Base-by-base conservation (phyloP, 768 basidiomycete species). In the Mycena kentingensis region DNA sequence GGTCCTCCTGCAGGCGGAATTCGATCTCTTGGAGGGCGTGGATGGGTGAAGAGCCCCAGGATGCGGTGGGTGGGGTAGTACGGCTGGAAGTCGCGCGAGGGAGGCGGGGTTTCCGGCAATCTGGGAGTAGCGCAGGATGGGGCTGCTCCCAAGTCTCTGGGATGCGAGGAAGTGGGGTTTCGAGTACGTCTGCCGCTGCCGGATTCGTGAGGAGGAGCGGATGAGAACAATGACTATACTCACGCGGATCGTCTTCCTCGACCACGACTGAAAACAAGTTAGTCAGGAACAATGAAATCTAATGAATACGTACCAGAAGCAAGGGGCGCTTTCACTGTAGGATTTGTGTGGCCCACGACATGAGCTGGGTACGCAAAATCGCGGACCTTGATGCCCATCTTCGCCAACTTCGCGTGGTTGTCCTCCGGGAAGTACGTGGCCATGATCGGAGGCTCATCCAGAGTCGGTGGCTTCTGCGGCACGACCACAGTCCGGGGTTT, bases 301-400 rank as follows among this genome's bases (percentile, higher is more conserved):
- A 42, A 19, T 4, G 3, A n/a, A 19, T 7, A 45, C 53, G 13
- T 49, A 59, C 57, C 21, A 2, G 45, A 2, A 25, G 38, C 35
- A 38, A 54, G 29, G 13, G 57, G 46, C 10, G 22, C 27, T 41
- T 18, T 29, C 19, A 45, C 11, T 15, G 22, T 18, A n/a, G 57
- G 57, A 22, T 25, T 42, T 5, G 6, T 26, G 26, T 55, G 53
- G 3, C 53, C 53, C 22, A 49, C 46, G 13, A 52, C 32, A 19
- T 6, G 28, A 1, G 31, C 24, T 8, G 57, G 50, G 39, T 59
- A 59, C 3, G 57, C 57, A 49, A 59, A 59, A 42, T 59, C 57
- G 37, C 53, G 46, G 35, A 59, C 57, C 45, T 52, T 55, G 53
- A 59, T 55, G 4, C 53, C 57, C 4, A 3, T 8, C 8, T 44